These are phyloP conservation scores for Bacterosira constricta DNA, from an alignment of 108 stramenopile genomes.

Conservation along the genomic window DNA sequence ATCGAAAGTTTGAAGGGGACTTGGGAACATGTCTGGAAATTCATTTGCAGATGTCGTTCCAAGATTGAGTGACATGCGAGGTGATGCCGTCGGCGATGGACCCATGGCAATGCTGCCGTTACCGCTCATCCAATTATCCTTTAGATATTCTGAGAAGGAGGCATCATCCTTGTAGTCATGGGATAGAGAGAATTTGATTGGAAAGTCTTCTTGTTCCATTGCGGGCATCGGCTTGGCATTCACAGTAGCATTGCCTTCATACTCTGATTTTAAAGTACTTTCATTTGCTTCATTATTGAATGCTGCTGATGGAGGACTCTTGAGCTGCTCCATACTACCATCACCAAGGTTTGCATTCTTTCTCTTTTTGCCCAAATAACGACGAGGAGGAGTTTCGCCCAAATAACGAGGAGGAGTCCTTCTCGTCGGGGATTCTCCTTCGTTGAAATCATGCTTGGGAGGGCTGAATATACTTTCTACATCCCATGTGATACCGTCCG, in stretches of 20 bases:
- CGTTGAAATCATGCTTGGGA: constrained; percentile 8
- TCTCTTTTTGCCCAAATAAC: background rate
- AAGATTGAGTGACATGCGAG: background rate
- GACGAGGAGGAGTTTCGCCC: background rate
- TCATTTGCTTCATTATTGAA: no score
- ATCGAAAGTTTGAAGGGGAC: constrained; percentile 2
- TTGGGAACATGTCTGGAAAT: background rate
- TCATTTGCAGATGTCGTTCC: no score
- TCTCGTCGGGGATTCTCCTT: no score
- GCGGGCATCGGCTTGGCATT: background rate
- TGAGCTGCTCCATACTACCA: no score
- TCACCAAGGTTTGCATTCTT: no score
- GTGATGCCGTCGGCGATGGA: no score
- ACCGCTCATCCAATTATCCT: background rate
- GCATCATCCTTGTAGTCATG: constrained; percentile 15
- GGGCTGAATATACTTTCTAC: constrained; percentile 20
- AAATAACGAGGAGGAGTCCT: background rate
- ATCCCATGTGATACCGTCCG: constrained; percentile 3
- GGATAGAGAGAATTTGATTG: constrained; percentile 21
- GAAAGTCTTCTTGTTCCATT: constrained; percentile 1
- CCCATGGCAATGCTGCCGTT: no score
- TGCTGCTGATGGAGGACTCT: no score
- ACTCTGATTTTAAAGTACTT: no score
- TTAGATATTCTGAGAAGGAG: constrained; percentile 13
- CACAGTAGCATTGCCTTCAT: no score